Evolutionary conservation across 1,284 basidiomycete species (phyloP).

Genomic region (Ustilago bromivora): DNA sequence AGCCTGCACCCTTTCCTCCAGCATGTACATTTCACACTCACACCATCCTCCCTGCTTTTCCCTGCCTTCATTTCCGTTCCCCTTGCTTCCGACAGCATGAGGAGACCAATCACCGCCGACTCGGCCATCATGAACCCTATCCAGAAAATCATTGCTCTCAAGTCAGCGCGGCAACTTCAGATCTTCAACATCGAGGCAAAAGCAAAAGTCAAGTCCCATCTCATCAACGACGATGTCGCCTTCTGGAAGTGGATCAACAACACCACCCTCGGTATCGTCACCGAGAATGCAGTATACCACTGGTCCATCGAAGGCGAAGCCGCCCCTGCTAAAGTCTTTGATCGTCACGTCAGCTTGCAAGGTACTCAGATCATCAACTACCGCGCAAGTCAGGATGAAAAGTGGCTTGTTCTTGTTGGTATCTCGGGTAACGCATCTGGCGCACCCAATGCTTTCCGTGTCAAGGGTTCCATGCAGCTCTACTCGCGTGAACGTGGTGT

Average conservation of each 20-base stretch:
- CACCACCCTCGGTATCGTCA: constrained; percentile 92
- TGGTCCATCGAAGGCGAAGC: constrained; percentile 84
- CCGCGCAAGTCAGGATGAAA: constrained; percentile 88
- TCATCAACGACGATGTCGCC: constrained; percentile 89
- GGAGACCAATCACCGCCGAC: constrained; percentile 96
- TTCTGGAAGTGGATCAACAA: constrained; percentile 99
- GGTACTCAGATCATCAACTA: constrained; percentile 99
- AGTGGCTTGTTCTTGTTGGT: constrained; percentile 96
- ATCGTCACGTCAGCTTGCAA: constrained; percentile 92
- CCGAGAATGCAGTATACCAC: constrained; percentile 92
- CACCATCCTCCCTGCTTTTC: background rate
- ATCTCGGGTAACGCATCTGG: constrained; percentile 88
- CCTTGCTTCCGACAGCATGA: constrained; percentile 72
- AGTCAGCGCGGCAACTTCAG: constrained; percentile 85
- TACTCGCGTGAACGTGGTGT: constrained; percentile 88
- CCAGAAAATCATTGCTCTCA: constrained; percentile 96
- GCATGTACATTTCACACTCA: constrained; percentile 1
- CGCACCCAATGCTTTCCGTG: constrained; percentile 75
- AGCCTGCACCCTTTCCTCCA: too few species aligned
- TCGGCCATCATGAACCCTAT: constrained; percentile 98
- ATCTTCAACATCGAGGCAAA: constrained; percentile 97
- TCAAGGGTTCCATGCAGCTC: constrained; percentile 88
- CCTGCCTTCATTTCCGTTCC: background rate
- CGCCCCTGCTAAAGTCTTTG: constrained; percentile 89
- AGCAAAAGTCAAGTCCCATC: constrained; percentile 96